A percentile compares a stretch with the other conserved stretches of the same genome.
phyloP scores from a whole-genome alignment of 2,329 filamentous ascomycete species.

The Epichloe gansuensis region DNA sequence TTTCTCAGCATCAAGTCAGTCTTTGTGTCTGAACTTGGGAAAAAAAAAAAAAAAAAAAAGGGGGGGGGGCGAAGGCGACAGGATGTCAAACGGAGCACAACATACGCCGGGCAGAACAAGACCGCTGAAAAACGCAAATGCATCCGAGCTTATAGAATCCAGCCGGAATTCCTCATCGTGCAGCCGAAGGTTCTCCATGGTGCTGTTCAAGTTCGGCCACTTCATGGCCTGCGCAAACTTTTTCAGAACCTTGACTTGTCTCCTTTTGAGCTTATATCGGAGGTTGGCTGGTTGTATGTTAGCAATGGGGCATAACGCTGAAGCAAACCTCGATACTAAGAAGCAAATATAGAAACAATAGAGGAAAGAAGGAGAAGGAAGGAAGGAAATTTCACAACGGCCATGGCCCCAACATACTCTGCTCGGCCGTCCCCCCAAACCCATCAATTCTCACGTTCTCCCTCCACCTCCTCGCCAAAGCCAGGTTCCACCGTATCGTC shows the following conservation, averaged over 20 bases:
- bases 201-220: slow-evolving; percentile 60
- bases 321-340: too few relatives aligned
- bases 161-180: slow-evolving; percentile 44
- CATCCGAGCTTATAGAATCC: slow-evolving; percentile 51
- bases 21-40: background rate
- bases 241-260: slow-evolving; percentile 55
- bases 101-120: slow-evolving; percentile 57
- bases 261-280: slow-evolving; percentile 50
- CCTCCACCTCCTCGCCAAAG: slow-evolving; percentile 60
- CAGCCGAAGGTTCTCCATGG: slow-evolving; percentile 48
- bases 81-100: background rate
- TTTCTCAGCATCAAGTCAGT: slow-evolving; percentile 3
- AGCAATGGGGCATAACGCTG: background rate
- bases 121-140: slow-evolving; percentile 67
- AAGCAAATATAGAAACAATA: background rate
- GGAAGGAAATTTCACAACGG: background rate
- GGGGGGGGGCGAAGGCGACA: background rate
- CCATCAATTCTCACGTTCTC: slow-evolving; percentile 56
- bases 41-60: background rate
- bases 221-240: slow-evolving; percentile 61
- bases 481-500: slow-evolving; percentile 58
- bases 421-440: slow-evolving; percentile 38
- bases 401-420: slow-evolving; percentile 25
- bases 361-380: background rate
- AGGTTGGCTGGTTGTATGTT: slow-evolving; percentile 35